These are phyloP conservation scores for Cymbopogon citratus DNA, from an alignment of 176 grass and related monocot species.

Conservation along the genomic window DNA sequence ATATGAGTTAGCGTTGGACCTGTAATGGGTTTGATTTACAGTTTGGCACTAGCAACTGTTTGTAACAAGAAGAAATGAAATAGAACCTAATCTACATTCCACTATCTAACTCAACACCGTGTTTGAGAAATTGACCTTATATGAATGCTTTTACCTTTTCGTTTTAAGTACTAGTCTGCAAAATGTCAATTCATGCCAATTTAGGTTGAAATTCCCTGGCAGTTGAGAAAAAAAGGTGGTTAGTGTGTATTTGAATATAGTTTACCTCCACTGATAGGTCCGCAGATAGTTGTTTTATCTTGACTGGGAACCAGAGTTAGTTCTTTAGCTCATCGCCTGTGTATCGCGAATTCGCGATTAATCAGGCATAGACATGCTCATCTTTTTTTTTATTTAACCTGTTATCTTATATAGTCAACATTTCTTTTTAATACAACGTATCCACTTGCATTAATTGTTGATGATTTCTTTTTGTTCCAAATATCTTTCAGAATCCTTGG, in stretches of 20 bases:
- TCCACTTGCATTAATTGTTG: conserved; percentile 8
- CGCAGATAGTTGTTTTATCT: not conserved
- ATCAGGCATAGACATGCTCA: not conserved
- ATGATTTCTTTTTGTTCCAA: conserved; percentile 6
- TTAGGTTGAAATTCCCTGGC: not conserved
- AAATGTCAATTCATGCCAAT: not conserved
- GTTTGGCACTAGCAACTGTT: not conserved
- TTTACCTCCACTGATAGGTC: not conserved
- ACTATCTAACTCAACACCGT: not conserved
- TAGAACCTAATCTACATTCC: not conserved
- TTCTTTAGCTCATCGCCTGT: not conserved
- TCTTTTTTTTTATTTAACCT: not conserved
- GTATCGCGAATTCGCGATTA: not conserved
- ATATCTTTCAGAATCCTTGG: conserved; percentile 55
- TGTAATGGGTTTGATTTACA: conserved; percentile 4
- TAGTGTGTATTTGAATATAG: conserved; percentile 3
- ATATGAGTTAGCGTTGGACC: conserved; percentile 1
- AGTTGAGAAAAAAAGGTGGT: not conserved
- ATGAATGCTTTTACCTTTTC: not conserved
- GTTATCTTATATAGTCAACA: not conserved
- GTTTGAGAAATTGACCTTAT: not conserved
- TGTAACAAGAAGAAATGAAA: not conserved
- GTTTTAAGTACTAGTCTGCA: not conserved
- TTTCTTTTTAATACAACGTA: not conserved
- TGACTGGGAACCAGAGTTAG: conserved; percentile 6